Base-by-base conservation (phyloP, 805 yeast species). In the Candida loeiensis region DNA sequence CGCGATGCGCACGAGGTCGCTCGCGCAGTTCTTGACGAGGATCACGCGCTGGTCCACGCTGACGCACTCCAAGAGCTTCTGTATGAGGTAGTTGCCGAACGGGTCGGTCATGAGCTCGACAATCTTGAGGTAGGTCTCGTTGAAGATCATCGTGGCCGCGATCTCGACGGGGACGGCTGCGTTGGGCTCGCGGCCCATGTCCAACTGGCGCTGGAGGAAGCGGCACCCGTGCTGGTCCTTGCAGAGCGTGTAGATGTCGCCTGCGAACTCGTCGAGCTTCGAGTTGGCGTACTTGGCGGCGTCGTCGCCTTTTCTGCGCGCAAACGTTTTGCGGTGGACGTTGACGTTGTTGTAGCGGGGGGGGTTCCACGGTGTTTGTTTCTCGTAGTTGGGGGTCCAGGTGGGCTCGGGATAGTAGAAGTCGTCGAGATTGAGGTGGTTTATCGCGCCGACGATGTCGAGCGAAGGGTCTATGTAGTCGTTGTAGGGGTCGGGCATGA, bases 181-280 rank as follows among this genome's bases (percentile, higher is more conserved):
- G 4, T 51, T 53, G 4, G 46, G 48, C 21, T 62, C 68, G 22
- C 75, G 78, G 8, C 76, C 74, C 34, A 72, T 59, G 51, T 88
- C 95, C 49, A 93, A 71, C 58, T 89, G 95, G 47, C 84, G 79
- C 63, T 91, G 99, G 47, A 91, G 66, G 59, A 85, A 89, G 44
- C 99, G 73, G 58, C 98, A 91, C 6, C 99, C 98, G 58, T 91
- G 96, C 64, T 91, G 98, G 59, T 91, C 99, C 55, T 82, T 87
- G 65, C 98, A 90, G 47, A 93, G 69, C 1, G 85, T 74, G 55
- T 78, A 85, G 39, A 91, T 82, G 43, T 80, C 81, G 34, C 88
- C 88, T 13, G 74, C 64, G 55, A 82, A 85, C 50, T 85, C 89
- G 35, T 73, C 78, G 46, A 85, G 63, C 35, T 75, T 70, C 14